Evolutionary conservation across 768 basidiomycete genomes (phyloP).

Genomic region (Lactarius hatsudake): DNA sequence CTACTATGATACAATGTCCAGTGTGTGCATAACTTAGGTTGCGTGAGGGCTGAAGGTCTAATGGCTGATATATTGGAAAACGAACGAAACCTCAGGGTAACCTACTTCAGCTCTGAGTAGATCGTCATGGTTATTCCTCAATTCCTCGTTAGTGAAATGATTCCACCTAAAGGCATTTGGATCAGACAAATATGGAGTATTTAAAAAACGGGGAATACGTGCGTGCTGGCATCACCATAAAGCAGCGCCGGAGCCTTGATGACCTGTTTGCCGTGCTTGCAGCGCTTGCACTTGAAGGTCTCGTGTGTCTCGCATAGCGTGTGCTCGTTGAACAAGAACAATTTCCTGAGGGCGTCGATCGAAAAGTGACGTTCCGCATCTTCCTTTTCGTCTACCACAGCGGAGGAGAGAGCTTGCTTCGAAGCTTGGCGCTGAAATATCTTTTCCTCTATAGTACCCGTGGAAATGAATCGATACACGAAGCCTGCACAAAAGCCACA

Average conservation of each 20-base stretch:
- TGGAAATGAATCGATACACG: slow-evolving; percentile 96
- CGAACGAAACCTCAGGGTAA: slow-evolving; percentile 82
- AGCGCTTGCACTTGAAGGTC: slow-evolving; percentile 95
- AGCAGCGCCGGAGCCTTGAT: slow-evolving; percentile 82
- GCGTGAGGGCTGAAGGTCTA: slow-evolving; percentile 35
- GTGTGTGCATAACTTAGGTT: slow-evolving; percentile 18
- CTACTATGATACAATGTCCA: slow-evolving; percentile 21
- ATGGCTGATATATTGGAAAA: slow-evolving; percentile 95
- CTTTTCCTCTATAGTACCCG: slow-evolving; percentile 98
- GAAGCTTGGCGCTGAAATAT: slow-evolving; percentile 97
- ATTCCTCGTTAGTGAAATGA: slow-evolving; percentile 86
- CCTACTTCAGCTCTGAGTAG: slow-evolving; percentile 88
- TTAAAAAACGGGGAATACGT: slow-evolving; percentile 38
- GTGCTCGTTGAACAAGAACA: slow-evolving; percentile 87
- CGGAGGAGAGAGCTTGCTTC: slow-evolving; percentile 94
- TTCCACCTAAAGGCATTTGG: slow-evolving; percentile 71
- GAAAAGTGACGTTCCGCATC: slow-evolving; percentile 96
- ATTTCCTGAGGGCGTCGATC: slow-evolving; percentile 77
- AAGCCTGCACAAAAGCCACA: slow-evolving; percentile 57
- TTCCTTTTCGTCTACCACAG: slow-evolving; percentile 97
- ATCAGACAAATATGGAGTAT: neutral
- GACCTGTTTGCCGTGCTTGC: slow-evolving; percentile 79
- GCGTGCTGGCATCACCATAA: slow-evolving; percentile 98
- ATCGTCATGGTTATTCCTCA: slow-evolving; percentile 93
- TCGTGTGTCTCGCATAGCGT: slow-evolving; percentile 95